Conservation (phyloP, 805 yeast genomes). For the Ogataea henricii region DNA sequence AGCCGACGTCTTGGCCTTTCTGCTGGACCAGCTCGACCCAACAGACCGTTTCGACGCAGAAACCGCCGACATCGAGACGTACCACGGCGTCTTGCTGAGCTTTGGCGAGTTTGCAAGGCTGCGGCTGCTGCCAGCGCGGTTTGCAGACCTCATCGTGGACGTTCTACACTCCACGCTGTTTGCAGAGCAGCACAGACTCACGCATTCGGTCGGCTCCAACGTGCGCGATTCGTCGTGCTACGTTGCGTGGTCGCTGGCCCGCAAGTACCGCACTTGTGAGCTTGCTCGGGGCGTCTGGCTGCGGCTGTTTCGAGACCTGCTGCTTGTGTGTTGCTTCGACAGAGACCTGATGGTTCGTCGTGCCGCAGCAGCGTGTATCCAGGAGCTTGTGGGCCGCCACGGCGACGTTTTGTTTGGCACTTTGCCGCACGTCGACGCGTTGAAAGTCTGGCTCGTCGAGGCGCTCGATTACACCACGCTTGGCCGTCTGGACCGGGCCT, state of each 20-base stretch:
- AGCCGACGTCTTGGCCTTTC: slow-evolving; percentile 41
- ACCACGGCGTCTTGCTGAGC: slow-evolving; percentile 61
- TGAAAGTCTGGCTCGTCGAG: slow-evolving; percentile 57
- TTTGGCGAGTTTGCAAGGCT: slow-evolving; percentile 49
- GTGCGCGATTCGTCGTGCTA: slow-evolving; percentile 86
- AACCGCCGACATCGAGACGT: slow-evolving; percentile 41
- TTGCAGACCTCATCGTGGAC: slow-evolving; percentile 32
- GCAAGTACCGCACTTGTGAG: slow-evolving; percentile 35
- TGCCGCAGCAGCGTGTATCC: slow-evolving; percentile 84
- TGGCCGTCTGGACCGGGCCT: slow-evolving; percentile 46
- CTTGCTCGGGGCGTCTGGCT: slow-evolving; percentile 22
- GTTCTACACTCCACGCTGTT: slow-evolving; percentile 51
- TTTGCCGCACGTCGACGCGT: slow-evolving; percentile 29
- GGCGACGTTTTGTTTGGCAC: slow-evolving; percentile 39
- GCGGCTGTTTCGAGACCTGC: slow-evolving; percentile 39
- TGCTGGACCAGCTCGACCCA: slow-evolving; percentile 38
- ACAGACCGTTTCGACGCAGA: slow-evolving; percentile 29
- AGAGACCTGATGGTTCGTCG: slow-evolving; percentile 71
- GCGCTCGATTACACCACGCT: slow-evolving; percentile 52
- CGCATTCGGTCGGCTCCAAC: slow-evolving; percentile 60
- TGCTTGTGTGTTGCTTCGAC: slow-evolving; percentile 66
- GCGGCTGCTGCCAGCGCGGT: slow-evolving; percentile 19
- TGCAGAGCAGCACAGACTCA: slow-evolving; percentile 57
- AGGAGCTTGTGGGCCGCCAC: slow-evolving; percentile 81
- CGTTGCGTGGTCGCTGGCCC: slow-evolving; percentile 74